Conservation (phyloP, 202 grass and related monocot genomes). For the Musa balbisiana region DNA sequence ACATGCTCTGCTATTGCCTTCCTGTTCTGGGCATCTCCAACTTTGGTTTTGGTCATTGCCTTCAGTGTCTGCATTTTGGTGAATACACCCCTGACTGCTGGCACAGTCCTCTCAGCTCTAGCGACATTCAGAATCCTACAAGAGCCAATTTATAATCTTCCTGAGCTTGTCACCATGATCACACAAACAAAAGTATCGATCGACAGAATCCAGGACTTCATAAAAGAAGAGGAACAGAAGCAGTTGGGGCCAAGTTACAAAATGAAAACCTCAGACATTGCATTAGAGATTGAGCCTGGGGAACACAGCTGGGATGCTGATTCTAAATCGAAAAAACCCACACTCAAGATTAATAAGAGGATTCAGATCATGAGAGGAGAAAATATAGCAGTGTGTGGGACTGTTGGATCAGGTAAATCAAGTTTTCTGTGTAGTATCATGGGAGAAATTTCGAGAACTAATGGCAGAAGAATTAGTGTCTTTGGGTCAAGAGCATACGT, state of each 20-base stretch:
- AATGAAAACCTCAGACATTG: conserved; percentile 19
- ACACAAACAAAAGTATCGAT: conserved; percentile 89
- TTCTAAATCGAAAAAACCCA: conserved; percentile 37
- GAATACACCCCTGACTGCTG: conserved; percentile 51
- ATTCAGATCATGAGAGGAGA: conserved; percentile 47
- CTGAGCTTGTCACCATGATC: conserved; percentile 70
- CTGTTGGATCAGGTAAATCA: conserved; percentile 85
- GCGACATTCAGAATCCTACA: conserved; percentile 90
- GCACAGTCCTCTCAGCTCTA: conserved; percentile 64
- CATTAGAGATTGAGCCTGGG: conserved; percentile 48
- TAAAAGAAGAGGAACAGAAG: conserved; percentile 46
- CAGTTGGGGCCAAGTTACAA: conserved; percentile 26
- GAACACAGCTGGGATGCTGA: conserved; percentile 66
- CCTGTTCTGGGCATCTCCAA: conserved; percentile 87
- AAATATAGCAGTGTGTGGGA: conserved; percentile 68
- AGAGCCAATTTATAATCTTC: conserved; percentile 86
- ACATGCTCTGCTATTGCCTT: conserved; percentile 67
- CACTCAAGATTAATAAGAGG: conserved; percentile 54
- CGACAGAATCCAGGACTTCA: conserved; percentile 65
- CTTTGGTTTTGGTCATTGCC: conserved; percentile 53
- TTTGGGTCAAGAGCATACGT: conserved; percentile 56
- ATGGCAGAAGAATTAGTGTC: conserved; percentile 36
- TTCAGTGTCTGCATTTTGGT: conserved; percentile 74
- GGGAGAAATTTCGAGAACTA: conserved; percentile 64
- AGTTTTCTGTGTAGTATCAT: conserved; percentile 74